Evolutionary conservation across 495 filamentous ascomycete species (phyloP).

Genomic region (Lichenothelia convexa): DNA sequence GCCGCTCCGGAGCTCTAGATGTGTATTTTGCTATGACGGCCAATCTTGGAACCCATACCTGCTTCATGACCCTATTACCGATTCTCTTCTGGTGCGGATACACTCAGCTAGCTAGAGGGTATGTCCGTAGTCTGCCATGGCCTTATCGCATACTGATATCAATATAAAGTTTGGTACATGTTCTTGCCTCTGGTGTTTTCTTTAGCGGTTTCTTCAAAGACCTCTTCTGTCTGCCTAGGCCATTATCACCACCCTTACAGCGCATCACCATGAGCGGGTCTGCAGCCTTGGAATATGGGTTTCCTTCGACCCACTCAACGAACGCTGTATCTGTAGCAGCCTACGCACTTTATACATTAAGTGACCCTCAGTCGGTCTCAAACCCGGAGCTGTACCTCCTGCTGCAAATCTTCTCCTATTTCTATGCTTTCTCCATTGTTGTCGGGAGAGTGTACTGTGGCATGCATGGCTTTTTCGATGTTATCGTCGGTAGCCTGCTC

Average conservation of each 20-base stretch:
- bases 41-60: slow-evolving; percentile 94
- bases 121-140: slow-evolving; percentile 25
- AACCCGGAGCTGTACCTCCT: no score
- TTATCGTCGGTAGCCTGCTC: slow-evolving; percentile 55
- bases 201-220: slow-evolving; percentile 90
- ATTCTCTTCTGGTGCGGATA: slow-evolving; percentile 93
- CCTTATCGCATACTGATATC: neutral
- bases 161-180: slow-evolving; percentile 54
- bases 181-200: slow-evolving; percentile 78
- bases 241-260: slow-evolving; percentile 79
- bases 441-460: slow-evolving; percentile 87
- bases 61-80: slow-evolving; percentile 89
- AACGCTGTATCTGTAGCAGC: slow-evolving; percentile 90
- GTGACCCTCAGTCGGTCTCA: slow-evolving; percentile 27
- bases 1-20: slow-evolving; percentile 52
- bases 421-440: slow-evolving; percentile 78
- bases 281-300: slow-evolving; percentile 87
- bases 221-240: slow-evolving; percentile 81
- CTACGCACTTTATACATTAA: slow-evolving; percentile 54
- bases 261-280: slow-evolving; percentile 95
- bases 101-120: slow-evolving; percentile 65
- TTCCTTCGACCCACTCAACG: slow-evolving; percentile 90
- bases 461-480: slow-evolving; percentile 95
- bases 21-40: slow-evolving; percentile 93
- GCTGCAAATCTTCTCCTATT: slow-evolving; percentile 47